Percentiles rank a stretch among this genome's conserved stretches.
These are phyloP conservation scores for Penicillium hordei DNA, from an alignment of 2,329 filamentous ascomycete species.

Conservation along the genomic window DNA sequence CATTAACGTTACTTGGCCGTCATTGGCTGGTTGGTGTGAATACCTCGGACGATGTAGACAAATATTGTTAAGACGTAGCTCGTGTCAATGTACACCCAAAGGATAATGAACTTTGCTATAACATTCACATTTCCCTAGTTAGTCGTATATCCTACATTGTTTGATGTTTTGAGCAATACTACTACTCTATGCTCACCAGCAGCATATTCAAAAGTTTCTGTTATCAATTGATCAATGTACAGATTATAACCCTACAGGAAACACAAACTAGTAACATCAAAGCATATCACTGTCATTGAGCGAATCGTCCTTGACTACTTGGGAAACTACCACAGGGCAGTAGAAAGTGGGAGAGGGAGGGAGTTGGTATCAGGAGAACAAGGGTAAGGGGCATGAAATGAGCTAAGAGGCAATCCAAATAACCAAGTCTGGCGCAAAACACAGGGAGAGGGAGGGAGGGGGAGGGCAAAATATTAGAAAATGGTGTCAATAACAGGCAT, in stretches of 20 bases:
- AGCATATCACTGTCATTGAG: constrained; percentile 14
- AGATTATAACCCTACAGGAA: neutral
- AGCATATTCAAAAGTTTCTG: too few species aligned
- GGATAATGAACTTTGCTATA: too few species aligned
- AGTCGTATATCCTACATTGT: neutral
- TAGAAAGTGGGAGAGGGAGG: constrained; percentile 6
- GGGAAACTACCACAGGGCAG: constrained; percentile 1
- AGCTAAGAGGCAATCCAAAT: neutral
- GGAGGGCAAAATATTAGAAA: constrained; percentile 19
- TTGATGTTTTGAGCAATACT: neutral
- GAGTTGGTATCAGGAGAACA: constrained; percentile 16
- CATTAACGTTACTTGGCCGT: neutral
- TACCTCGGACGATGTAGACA: neutral
- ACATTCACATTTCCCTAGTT: neutral
- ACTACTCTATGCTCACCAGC: too few species aligned
- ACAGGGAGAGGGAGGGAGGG: neutral
- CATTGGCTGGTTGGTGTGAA: neutral
- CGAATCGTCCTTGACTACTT: constrained; percentile 19
- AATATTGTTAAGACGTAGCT: too few species aligned
- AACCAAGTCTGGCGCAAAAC: constrained; percentile 7
- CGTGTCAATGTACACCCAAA: too few species aligned
- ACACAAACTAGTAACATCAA: neutral
- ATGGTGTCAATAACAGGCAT: constrained; percentile 18
- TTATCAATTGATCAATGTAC: neutral
- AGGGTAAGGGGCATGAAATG: neutral